Evolutionary conservation across 2,329 filamentous ascomycete species (phyloP), one percentile per base, ranked within the genome.

Genomic region (Fusarium sambucinum): DNA sequence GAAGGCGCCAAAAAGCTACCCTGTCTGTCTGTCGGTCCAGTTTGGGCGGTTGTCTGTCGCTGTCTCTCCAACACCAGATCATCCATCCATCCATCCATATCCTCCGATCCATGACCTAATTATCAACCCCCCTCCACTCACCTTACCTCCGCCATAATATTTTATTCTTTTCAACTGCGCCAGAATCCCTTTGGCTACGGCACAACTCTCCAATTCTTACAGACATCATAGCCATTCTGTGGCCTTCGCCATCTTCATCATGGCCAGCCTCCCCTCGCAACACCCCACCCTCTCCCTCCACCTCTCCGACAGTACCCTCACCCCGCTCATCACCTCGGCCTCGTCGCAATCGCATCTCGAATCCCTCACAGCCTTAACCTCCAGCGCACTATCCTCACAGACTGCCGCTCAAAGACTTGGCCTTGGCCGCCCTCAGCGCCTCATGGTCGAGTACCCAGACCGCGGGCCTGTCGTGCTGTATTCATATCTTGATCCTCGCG

Each of bases 381-480:
- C 82, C 45, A 82, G 83, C 50, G 85, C 87, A 17, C 80, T 89
- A 25, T 81, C 80, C 61, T 83, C 84, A 14, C 84, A 86, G 72
- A 83, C 86, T 45, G 80, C 86, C 48, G 84, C 85, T 7, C 78
- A 79, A 33, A 84, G 86, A 50, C 80, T 89, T 9, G 83, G 81
- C 46, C 81, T 87, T 42, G 87, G 87, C 68, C 72, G 74, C 9
- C 85, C 86, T 4, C 81, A 85, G 72, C 85, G 87, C 75, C 82
- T 89, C 66, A 85, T 89, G 76, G 83, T 89, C 73, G 87, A 89
- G 74, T 85, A 86, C 73, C 79, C 78, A 4, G 77, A 80, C 38
- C 77, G 77, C 48, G 80, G 80, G 23, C 76, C 81, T 67, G 76
- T 83, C 48, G 75, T 83, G 44, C 71, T 83, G 27, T 78, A 84